Evolutionary conservation across 108 stramenopile genomes (phyloP).

Genomic region (Schizochytrium sp.): DNA sequence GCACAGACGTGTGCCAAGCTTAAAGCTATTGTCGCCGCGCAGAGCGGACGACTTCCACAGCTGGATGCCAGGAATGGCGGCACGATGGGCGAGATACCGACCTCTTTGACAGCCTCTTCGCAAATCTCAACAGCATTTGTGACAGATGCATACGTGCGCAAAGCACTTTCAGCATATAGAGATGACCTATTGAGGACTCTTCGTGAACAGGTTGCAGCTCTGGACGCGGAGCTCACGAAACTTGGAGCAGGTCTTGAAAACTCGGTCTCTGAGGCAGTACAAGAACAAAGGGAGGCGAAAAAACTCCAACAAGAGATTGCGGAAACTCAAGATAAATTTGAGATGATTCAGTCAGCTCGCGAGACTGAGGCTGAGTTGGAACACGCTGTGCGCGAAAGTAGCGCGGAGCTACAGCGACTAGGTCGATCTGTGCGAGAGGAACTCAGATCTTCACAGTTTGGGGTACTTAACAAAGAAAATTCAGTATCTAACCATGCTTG

Average conservation of each 20-base stretch:
- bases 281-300: neutral
- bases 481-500: neutral
- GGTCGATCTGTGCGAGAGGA: neutral
- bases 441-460: neutral
- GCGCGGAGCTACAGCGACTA: neutral
- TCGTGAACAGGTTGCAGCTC: neutral
- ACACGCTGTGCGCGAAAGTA: neutral
- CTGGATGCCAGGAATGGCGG: neutral
- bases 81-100: neutral
- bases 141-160: neutral
- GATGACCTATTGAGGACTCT: neutral
- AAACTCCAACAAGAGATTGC: slow-evolving; percentile 1
- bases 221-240: neutral
- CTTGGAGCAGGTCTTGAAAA: neutral
- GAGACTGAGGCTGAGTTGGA: slow-evolving; percentile 12
- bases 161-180: neutral
- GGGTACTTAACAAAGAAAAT: no score
- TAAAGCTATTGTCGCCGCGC: neutral
- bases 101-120: neutral
- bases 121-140: neutral
- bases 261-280: neutral
- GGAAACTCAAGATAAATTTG: neutral
- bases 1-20: slow-evolving; percentile 18
- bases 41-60: neutral
- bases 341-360: neutral